Percentiles rank a stretch among this genome's conserved stretches.
phyloP scores from a whole-genome alignment of 75 land plant species.

The Chamaecyparis obtusa region DNA sequence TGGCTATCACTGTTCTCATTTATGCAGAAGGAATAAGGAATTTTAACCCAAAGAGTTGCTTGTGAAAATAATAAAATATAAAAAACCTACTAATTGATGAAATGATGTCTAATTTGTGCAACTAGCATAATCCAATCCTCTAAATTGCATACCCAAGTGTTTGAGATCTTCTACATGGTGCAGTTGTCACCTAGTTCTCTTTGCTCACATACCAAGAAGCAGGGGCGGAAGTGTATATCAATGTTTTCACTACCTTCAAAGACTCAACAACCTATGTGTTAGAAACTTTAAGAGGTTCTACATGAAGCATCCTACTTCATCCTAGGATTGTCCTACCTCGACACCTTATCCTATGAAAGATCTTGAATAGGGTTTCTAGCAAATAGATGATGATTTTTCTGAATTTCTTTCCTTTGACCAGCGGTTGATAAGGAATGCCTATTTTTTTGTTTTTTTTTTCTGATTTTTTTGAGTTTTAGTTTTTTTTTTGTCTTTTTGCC shows the following conservation, averaged over 20 bases:
- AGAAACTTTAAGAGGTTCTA: neutral
- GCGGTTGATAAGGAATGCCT: too few relatives aligned
- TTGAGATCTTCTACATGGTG: neutral
- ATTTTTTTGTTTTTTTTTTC: too few relatives aligned
- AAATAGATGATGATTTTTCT: too few relatives aligned
- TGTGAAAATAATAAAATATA: neutral
- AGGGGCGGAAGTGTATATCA: neutral
- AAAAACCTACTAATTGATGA: neutral
- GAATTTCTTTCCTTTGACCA: too few relatives aligned
- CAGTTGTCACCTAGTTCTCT: neutral
- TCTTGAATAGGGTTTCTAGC: too few relatives aligned
- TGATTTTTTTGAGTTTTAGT: too few relatives aligned
- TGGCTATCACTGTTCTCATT: neutral
- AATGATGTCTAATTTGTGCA: neutral
- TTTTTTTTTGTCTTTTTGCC: too few relatives aligned
- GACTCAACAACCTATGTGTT: neutral
- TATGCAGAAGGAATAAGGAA: neutral
- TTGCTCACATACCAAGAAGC: neutral
- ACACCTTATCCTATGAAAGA: neutral
- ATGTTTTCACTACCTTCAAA: neutral
- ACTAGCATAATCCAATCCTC: neutral
- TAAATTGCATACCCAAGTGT: neutral
- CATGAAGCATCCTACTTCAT: neutral
- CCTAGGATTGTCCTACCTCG: neutral
- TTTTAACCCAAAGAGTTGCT: neutral